Percentiles rank a stretch among this genome's conserved stretches.
Evolutionary conservation across 306 rosid genomes (phyloP).

Genomic region (Castanea mollissima): DNA sequence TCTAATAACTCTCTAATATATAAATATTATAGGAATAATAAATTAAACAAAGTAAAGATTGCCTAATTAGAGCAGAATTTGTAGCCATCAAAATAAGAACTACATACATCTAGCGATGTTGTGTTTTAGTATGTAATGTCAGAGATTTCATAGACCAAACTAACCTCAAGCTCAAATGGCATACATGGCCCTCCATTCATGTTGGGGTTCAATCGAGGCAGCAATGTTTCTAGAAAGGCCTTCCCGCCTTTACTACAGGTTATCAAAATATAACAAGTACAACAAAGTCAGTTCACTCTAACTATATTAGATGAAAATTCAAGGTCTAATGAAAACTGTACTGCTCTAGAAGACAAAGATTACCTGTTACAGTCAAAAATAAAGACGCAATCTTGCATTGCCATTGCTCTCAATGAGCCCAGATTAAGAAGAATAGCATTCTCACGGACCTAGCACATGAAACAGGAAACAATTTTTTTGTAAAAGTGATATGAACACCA

Average conservation of each 20-base stretch:
- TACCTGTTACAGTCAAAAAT: constrained; percentile 86
- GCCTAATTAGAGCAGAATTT: not conserved
- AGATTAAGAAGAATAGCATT: constrained; percentile 85
- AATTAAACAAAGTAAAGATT: not conserved
- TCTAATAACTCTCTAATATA: not conserved
- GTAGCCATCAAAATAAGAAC: not conserved
- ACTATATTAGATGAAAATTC: constrained; percentile 12
- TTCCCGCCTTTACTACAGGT: constrained; percentile 79
- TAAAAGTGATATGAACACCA: not conserved
- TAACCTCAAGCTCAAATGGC: constrained; percentile 97
- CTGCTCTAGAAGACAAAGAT: constrained; percentile 27
- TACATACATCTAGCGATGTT: constrained; percentile 2
- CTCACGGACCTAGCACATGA: constrained; percentile 78
- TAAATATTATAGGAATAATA: not conserved
- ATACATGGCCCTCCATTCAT: constrained; percentile 80
- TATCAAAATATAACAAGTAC: constrained; percentile 25
- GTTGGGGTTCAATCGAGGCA: constrained; percentile 83
- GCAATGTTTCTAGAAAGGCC: constrained; percentile 80
- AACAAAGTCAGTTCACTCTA: constrained; percentile 16
- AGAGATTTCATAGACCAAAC: constrained; percentile 26
- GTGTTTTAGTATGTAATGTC: constrained; percentile 4
- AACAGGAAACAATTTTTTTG: constrained; percentile 15
- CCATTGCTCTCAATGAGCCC: constrained; percentile 94
- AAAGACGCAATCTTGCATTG: constrained; percentile 83
- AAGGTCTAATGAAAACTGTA: not conserved